Percentiles rank a stretch among this genome's conserved stretches.
These are phyloP conservation scores for Arthromyces matolae DNA, from an alignment of 768 basidiomycete genomes.

Conservation along the genomic window DNA sequence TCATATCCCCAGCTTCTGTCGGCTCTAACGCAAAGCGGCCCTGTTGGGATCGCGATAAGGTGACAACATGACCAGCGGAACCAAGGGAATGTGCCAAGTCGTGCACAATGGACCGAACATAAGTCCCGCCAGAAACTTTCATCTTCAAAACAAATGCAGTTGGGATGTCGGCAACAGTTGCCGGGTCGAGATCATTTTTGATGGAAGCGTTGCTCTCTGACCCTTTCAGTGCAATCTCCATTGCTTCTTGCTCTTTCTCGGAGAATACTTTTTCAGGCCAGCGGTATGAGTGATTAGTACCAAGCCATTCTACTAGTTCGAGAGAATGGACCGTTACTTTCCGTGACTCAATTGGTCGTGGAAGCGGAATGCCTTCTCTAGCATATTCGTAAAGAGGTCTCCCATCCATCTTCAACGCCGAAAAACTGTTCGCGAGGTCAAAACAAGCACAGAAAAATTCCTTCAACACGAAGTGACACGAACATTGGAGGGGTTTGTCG, in stretches of 20 bases:
- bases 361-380: constrained; percentile 83
- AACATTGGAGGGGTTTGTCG: constrained; percentile 91
- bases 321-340: constrained; percentile 79
- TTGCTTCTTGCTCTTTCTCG: constrained; percentile 62
- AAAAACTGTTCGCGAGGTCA: constrained; percentile 60
- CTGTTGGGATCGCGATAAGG: constrained; percentile 84
- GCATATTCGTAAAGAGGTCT: constrained; percentile 95
- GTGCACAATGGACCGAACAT: constrained; percentile 93
- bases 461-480: constrained; percentile 19
- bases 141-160: constrained; percentile 84
- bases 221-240: constrained; percentile 60
- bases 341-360: constrained; percentile 89
- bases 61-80: constrained; percentile 91
- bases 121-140: constrained; percentile 95
- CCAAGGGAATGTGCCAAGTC: constrained; percentile 83
- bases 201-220: constrained; percentile 37
- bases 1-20: constrained; percentile 46
- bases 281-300: constrained; percentile 65
- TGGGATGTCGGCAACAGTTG: constrained; percentile 40
- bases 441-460: not conserved
- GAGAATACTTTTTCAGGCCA: constrained; percentile 75
- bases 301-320: constrained; percentile 76
- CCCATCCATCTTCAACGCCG: constrained; percentile 98
- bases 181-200: constrained; percentile 36
- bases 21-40: constrained; percentile 65